Evolutionary conservation across 2,329 filamentous ascomycete genomes (phyloP), one percentile per base, ranked within the genome.

Genomic region (Berkeleyomyces rouxiae): DNA sequence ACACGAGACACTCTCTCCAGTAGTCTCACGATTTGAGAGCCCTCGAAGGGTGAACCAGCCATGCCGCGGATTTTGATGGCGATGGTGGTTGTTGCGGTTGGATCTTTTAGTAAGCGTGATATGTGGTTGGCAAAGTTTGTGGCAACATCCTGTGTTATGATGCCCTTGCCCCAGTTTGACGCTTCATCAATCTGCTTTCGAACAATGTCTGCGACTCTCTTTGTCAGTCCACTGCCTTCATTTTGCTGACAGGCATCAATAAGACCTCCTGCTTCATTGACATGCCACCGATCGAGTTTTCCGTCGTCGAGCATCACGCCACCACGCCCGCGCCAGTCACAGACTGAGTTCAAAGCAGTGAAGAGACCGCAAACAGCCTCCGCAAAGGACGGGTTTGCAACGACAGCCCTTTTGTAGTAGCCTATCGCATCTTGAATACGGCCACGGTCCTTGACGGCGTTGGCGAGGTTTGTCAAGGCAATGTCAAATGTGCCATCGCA

Each of bases 401-500:
- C 80, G 7, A 99, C 92, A 46, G 93, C 93, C 66, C 91, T 83
- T 69, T 84, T 88, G 75, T 99, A 99, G 72, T 95, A 97, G 36
- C 77, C 76, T 65, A 99, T 97, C 1, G 93, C 93, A 71, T 99
- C 93, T 63, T 84, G 87, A 67, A 97, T 89, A 51, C 88, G 84
- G 2, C 93, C 93, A 68, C 95, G 90, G 71, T 99, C 93, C 72
- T 99, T 99, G 67, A 99, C 91, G 7, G 93, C 93, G 71, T 99
- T 99, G 62, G 93, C 93, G 31, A 99, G 79, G 69, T 99, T 99
- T 3, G 93, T 95, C 62, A 99, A 76, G 42, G 93, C 93, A 69
- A 99, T 99, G 70, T 99, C 93, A 69, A 99, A 99, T 33, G 85
- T 88, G n/a, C 84, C 84, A 72, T 99, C 93, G 70, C 91, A 97